phyloP scores from a whole-genome alignment of 2,329 filamentous ascomycete species.

The Colletotrichum agaves region DNA sequence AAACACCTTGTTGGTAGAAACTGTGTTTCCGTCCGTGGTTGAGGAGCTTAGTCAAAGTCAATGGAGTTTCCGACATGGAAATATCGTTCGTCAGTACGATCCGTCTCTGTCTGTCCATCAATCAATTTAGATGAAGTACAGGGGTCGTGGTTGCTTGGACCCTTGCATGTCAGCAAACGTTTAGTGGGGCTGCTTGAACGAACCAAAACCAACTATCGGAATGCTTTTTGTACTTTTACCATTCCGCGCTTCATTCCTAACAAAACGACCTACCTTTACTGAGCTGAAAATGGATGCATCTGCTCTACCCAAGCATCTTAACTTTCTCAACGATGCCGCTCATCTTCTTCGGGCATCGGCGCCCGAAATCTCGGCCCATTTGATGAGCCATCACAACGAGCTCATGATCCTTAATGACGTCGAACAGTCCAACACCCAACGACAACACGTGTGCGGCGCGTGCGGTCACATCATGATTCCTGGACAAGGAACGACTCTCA shows the following conservation, averaged over 20 bases:
- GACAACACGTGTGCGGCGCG: constrained; percentile 65
- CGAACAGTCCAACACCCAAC: constrained; percentile 57
- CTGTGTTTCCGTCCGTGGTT: no score
- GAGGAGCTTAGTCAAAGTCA: no score
- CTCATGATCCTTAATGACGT: constrained; percentile 61
- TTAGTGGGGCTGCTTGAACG: constrained; percentile 19
- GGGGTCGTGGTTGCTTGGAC: constrained; percentile 1
- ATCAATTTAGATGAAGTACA: constrained; percentile 18
- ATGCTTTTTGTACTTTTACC: background rate
- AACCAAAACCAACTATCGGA: background rate
- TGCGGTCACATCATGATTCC: constrained; percentile 71
- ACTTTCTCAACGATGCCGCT: constrained; percentile 68
- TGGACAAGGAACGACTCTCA: constrained; percentile 56
- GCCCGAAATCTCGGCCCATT: constrained; percentile 67
- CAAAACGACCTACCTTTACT: background rate
- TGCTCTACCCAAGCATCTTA: constrained; percentile 40
- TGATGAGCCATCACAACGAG: constrained; percentile 65
- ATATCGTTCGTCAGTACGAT: no score
- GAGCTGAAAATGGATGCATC: constrained; percentile 13
- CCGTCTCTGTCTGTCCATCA: background rate
- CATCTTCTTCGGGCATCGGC: constrained; percentile 64
- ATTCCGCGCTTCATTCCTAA: background rate
- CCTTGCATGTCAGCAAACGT: constrained; percentile 12
- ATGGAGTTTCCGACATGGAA: background rate
- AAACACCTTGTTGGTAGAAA: no score